Base-by-base conservation (phyloP, 2,329 filamentous ascomycete genomes). In the Cordyceps fumosorosea region DNA sequence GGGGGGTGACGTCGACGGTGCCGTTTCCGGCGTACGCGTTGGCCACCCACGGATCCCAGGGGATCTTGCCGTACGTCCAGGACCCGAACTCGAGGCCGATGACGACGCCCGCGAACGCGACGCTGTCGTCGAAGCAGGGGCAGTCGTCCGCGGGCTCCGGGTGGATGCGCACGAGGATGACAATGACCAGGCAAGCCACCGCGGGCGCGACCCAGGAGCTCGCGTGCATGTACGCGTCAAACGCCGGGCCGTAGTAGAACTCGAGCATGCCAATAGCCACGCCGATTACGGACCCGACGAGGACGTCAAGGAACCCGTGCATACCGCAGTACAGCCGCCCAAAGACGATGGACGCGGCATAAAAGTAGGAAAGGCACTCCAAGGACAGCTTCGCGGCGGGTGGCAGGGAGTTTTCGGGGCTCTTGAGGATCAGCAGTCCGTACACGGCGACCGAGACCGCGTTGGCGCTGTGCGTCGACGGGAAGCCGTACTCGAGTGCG, bases 111-210 rank as follows among this genome's bases (percentile, higher is more conserved):
- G 91, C 88, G 75, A 98, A 98, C 3, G 93, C 88, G 55, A 98
- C 91, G 68, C 91, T 96, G 76, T 98, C 93, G 72, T 98, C 93
- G 71, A 96, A 98, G 74, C 93, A 98, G 5, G 93, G 93, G 68
- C 95, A 99, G 73, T 97, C 91, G 72, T 99, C 95, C 1, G 92
- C 95, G 0, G 95, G 95, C 70, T 99, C 95, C 0, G 95, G 95
- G 70, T 99, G 93, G 37, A 97, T 87, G 62, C 93, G 87, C 26
- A 98, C 89, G 8, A 96, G 81, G 8, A 89, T 77, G 62, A 95
- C 81, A 52, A 96, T 84, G 22, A 88, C 71, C 18, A 92, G 67
- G 1, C 86, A 81, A 0, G 89, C 80, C 16, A 89, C 73, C 0
- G 88, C 69, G 1, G 91, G 84, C 12, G 86, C 85, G n/a, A 80